phyloP scores from a whole-genome alignment of 164 flowering plant genomes.

The Liriodendron chinense region DNA sequence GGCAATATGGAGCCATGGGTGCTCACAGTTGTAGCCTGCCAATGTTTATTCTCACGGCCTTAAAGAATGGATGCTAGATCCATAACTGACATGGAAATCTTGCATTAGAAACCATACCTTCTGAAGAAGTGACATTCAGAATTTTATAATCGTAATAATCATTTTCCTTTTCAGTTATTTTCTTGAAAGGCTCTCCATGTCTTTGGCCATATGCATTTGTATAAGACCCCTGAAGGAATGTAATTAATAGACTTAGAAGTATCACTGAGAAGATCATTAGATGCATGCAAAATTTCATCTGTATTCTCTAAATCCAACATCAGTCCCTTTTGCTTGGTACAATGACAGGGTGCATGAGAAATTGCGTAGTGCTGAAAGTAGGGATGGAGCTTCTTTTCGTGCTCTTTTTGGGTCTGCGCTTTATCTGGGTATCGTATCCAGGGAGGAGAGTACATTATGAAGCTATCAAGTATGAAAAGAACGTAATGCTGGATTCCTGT shows the following conservation, averaged over 20 bases:
- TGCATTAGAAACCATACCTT: no score
- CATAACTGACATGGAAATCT: no score
- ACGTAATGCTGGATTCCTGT: constrained; percentile 69
- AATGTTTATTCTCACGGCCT: no score
- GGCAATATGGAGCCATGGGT: no score
- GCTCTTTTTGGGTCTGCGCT: constrained; percentile 68
- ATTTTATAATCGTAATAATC: no score
- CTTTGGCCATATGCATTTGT: background rate
- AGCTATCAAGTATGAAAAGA: constrained; percentile 77
- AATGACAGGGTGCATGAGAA: constrained; percentile 63
- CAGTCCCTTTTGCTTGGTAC: constrained; percentile 12
- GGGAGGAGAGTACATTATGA: constrained; percentile 74
- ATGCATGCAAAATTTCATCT: background rate
- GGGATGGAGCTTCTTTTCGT: constrained; percentile 72
- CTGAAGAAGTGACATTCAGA: no score
- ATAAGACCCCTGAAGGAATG: background rate
- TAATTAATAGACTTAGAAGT: background rate
- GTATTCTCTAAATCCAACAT: background rate
- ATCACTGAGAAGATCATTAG: background rate
- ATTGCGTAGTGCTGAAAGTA: constrained; percentile 52
- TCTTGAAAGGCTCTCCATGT: background rate
- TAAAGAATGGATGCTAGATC: no score
- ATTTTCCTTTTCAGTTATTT: background rate
- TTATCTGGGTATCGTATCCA: constrained; percentile 70
- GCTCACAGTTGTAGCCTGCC: no score